A percentile compares a stretch with the other conserved stretches of the same genome.
Conservation (phyloP, 805 yeast genomes). For the Barnettozyma populi region DNA sequence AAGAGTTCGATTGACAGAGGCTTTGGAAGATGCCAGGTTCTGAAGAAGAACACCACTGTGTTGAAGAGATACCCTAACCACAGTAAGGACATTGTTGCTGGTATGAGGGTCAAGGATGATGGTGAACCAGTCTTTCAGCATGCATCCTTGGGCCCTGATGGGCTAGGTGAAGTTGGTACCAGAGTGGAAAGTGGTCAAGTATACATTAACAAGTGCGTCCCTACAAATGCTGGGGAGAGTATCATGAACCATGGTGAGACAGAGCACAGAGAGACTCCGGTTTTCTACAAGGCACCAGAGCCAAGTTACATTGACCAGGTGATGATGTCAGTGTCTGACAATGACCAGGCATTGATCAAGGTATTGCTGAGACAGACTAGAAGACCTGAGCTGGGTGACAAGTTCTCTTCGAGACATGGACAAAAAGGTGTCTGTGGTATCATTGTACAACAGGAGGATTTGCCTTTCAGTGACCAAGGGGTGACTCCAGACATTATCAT, state of each 20-base stretch:
- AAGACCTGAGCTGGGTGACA: constrained; percentile 96
- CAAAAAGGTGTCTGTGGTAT: constrained; percentile 99
- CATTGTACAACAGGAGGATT: constrained; percentile 92
- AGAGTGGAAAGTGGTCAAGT: constrained; percentile 89
- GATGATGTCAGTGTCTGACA: constrained; percentile 93
- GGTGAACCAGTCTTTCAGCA: constrained; percentile 85
- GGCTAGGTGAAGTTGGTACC: constrained; percentile 94
- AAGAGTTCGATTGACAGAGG: constrained; percentile 94
- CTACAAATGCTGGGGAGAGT: constrained; percentile 71
- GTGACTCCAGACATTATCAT: constrained; percentile 91
- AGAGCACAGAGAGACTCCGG: constrained; percentile 86
- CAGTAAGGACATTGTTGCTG: constrained; percentile 85
- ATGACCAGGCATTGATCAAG: constrained; percentile 90
- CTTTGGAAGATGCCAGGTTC: constrained; percentile 94
- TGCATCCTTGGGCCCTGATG: constrained; percentile 85
- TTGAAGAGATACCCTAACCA: constrained; percentile 91
- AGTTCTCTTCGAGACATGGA: constrained; percentile 96
- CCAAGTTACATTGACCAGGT: constrained; percentile 95
- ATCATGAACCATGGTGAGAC: constrained; percentile 31
- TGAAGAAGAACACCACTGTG: constrained; percentile 85
- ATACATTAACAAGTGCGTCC: constrained; percentile 88
- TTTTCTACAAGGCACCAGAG: constrained; percentile 90
- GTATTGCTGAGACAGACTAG: constrained; percentile 91
- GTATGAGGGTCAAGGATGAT: constrained; percentile 82
- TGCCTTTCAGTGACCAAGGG: constrained; percentile 93